A percentile compares a stretch with the other conserved stretches of the same genome.
phyloP scores from a whole-genome alignment of 2,329 filamentous ascomycete species.

The Stylonectria norvegica region DNA sequence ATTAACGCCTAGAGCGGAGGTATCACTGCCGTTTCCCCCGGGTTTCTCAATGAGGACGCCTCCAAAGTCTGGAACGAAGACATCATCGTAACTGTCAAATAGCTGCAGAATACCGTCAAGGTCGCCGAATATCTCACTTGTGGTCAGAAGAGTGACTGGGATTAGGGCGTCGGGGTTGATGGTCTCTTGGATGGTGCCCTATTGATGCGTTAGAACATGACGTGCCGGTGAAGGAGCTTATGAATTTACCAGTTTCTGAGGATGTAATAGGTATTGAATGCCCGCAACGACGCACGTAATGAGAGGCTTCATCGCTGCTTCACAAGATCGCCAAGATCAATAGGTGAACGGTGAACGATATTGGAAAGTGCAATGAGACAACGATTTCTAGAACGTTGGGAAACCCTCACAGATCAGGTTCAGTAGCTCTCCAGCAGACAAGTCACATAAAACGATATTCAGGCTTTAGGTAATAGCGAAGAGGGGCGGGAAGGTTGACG shows the following conservation, averaged over 20 bases:
- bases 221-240: neutral
- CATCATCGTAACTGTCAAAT: slow-evolving; percentile 36
- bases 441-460: too few relatives aligned
- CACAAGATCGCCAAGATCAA: too few relatives aligned
- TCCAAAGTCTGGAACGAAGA: slow-evolving; percentile 38
- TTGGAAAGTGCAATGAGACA: too few relatives aligned
- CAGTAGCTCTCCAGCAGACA: too few relatives aligned
- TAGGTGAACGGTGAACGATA: too few relatives aligned
- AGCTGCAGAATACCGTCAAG: slow-evolving; percentile 33
- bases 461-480: too few relatives aligned
- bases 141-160: slow-evolving; percentile 39
- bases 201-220: slow-evolving; percentile 1
- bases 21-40: slow-evolving; percentile 14
- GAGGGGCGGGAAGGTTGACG: too few relatives aligned
- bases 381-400: too few relatives aligned
- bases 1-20: neutral
- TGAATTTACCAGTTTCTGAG: slow-evolving; percentile 32
- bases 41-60: slow-evolving; percentile 39
- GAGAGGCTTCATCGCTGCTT: slow-evolving; percentile 27
- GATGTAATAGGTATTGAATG: slow-evolving; percentile 39
- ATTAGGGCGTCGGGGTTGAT: slow-evolving; percentile 40
- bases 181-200: slow-evolving; percentile 41
- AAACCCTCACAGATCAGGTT: too few relatives aligned
- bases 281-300: slow-evolving; percentile 38
- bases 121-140: slow-evolving; percentile 36